phyloP scores from a whole-genome alignment of 495 filamentous ascomycete species.

The Hypoxylon fragiforme region DNA sequence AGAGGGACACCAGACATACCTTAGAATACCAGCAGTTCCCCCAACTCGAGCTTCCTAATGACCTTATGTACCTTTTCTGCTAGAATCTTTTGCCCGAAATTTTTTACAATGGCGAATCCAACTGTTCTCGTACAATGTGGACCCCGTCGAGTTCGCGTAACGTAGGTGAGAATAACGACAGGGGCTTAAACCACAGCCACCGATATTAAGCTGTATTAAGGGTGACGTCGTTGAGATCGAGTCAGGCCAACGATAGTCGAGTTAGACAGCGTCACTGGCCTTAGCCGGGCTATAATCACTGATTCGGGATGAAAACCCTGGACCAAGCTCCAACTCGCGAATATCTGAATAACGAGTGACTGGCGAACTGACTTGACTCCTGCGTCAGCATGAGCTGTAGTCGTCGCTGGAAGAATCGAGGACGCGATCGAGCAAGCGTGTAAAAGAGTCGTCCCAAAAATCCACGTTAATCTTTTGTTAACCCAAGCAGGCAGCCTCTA shows the following conservation, averaged over 20 bases:
- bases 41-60: background rate
- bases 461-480: slow-evolving; percentile 2
- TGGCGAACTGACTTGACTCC: slow-evolving; percentile 24
- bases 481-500: slow-evolving; percentile 22
- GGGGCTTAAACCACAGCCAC: too few relatives aligned
- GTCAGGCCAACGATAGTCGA: background rate
- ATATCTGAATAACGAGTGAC: slow-evolving; percentile 38
- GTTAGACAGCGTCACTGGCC: background rate
- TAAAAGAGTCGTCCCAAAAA: slow-evolving; percentile 13
- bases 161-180: background rate
- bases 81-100: background rate
- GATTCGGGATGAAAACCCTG: background rate
- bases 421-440: slow-evolving; percentile 6
- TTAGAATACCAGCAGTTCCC: slow-evolving; percentile 12
- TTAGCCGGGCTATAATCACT: slow-evolving; percentile 2
- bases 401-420: slow-evolving; percentile 19
- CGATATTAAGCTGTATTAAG: too few relatives aligned
- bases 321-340: slow-evolving; percentile 12
- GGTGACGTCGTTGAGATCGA: slow-evolving; percentile 1
- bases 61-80: background rate
- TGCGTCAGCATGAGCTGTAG: slow-evolving; percentile 29
- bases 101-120: background rate
- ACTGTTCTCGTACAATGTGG: background rate
- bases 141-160: background rate
- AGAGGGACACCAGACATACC: slow-evolving; percentile 9